Evolutionary conservation across 1,284 basidiomycete species (phyloP), one percentile per base, ranked within the genome.

Genomic region (Pisolithus thermaeus): DNA sequence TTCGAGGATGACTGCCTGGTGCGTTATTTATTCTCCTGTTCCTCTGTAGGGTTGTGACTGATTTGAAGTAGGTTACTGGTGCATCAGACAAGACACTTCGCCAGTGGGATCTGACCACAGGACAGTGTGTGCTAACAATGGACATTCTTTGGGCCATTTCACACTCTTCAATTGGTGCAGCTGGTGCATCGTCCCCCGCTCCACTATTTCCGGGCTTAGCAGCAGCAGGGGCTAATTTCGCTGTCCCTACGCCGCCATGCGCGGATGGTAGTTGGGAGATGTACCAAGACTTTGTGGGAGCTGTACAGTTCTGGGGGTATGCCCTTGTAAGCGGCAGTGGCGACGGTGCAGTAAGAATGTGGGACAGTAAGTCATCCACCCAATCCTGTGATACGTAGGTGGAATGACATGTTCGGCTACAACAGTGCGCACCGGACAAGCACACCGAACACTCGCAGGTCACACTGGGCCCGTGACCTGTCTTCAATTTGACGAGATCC

Each of bases 101-200:
- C 3, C 95, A 99, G 69, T 99, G 97, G 97, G 96, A 99, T 66
- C 81, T 99, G 51, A 83, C 84, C 38, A 98, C 96, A 0, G 96
- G 96, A 4, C 96, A 99, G 75, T 98, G 96, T 68, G 87, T 99
- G 46, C 86, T 97, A 75, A 97, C 96, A 11, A 99, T 99, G 97
- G 97, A 99, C 71, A 97, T 99, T 55, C 82, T 99, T 18, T 99
- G 97, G 97, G 96, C 96, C 3, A 97, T 99, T 60, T 92, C 92
- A 16, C 96, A 99, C 71, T 87, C 93, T 2, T 79, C 86, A 9
- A 70, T 77, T n/a, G 66, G 76, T 2, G 63, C 66, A 11, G 60
- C 79, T 56, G 68, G 73, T 25, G 66, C 63, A 36, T 66, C 69
- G 50, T 65, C 74, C 52, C 70, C 73, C 30, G 75, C 62, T 55